Evolutionary conservation across 208 protist genomes (phyloP).

Genomic region (Phytomonas sp.): DNA sequence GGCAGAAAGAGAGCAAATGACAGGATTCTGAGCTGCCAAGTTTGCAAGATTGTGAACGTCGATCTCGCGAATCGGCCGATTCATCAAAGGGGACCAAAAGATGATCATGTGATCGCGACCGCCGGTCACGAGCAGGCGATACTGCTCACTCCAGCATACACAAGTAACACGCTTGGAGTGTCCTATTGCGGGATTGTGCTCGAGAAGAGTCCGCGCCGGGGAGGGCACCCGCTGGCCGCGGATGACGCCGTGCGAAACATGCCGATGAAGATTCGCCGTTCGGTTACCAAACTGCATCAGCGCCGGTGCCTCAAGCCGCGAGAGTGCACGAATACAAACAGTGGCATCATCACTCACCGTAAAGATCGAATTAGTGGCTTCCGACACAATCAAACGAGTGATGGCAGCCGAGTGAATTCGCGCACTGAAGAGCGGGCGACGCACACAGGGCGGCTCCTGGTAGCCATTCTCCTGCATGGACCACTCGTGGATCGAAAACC

Average conservation of each 20-base stretch:
- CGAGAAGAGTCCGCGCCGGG: not conserved
- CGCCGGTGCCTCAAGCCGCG: conserved; percentile 39
- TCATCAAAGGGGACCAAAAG: conserved; percentile 53
- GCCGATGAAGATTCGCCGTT: not conserved
- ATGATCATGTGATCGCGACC: conserved; percentile 60
- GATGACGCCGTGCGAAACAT: not conserved
- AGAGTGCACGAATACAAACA: conserved; percentile 47
- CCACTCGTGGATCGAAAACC: conserved; percentile 55
- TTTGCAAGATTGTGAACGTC: conserved; percentile 40
- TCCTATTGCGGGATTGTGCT: conserved; percentile 6
- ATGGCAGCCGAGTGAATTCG: conserved; percentile 43
- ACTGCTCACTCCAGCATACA: conserved; percentile 32
- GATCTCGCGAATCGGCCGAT: conserved; percentile 35
- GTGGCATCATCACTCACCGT: conserved; percentile 68
- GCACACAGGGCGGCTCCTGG: conserved; percentile 45
- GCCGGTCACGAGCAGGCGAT: conserved; percentile 59
- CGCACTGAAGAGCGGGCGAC: conserved; percentile 33
- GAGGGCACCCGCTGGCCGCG: not conserved
- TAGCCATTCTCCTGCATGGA: conserved; percentile 28
- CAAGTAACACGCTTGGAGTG: conserved; percentile 69
- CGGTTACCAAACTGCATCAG: conserved; percentile 1
- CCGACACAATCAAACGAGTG: conserved; percentile 38
- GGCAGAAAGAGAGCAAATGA: not conserved
- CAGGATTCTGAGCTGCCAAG: not conserved
- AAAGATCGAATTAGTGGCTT: conserved; percentile 41